A percentile compares a stretch with the other conserved stretches of the same genome.
phyloP scores from a whole-genome alignment of 2,329 filamentous ascomycete species.

The Aspergillus chevalieri region DNA sequence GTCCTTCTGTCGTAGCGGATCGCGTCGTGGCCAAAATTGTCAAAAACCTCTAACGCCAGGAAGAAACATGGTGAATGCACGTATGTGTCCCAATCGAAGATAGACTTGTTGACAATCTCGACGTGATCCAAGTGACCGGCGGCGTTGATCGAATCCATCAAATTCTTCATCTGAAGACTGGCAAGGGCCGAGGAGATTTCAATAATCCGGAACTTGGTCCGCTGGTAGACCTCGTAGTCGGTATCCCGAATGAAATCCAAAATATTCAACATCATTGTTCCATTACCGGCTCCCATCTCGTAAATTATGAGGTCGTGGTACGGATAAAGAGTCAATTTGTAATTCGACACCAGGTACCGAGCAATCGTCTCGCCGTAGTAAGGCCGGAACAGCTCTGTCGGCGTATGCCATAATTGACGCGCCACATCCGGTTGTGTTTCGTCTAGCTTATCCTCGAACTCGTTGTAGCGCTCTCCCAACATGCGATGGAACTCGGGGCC shows the following conservation, averaged over 20 bases:
- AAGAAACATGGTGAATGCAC: constrained; percentile 96
- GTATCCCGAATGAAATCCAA: constrained; percentile 88
- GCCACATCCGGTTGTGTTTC: constrained; percentile 63
- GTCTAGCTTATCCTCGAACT: constrained; percentile 87
- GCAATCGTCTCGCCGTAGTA: constrained; percentile 97
- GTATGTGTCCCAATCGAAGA: constrained; percentile 87
- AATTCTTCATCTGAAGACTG: constrained; percentile 64
- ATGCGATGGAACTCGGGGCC: constrained; percentile 76
- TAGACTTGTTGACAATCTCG: constrained; percentile 87
- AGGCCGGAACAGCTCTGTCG: constrained; percentile 91
- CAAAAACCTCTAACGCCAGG: constrained; percentile 94
- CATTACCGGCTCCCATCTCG: constrained; percentile 96
- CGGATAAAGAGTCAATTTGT: constrained; percentile 86
- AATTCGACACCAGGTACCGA: constrained; percentile 92
- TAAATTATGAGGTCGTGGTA: constrained; percentile 97
- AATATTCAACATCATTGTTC: constrained; percentile 96
- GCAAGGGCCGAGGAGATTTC: constrained; percentile 86
- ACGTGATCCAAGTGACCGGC: constrained; percentile 77
- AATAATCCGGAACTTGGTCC: constrained; percentile 91
- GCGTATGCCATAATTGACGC: constrained; percentile 95
- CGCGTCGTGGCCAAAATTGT: constrained; percentile 94
- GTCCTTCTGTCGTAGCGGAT: constrained; percentile 83
- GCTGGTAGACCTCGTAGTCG: constrained; percentile 86
- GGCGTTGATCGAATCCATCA: constrained; percentile 60
- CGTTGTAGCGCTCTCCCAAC: constrained; percentile 72